A percentile compares a stretch with the other conserved stretches of the same genome.
phyloP scores from a whole-genome alignment of 1,284 basidiomycete species.

The Vanrija sp. region DNA sequence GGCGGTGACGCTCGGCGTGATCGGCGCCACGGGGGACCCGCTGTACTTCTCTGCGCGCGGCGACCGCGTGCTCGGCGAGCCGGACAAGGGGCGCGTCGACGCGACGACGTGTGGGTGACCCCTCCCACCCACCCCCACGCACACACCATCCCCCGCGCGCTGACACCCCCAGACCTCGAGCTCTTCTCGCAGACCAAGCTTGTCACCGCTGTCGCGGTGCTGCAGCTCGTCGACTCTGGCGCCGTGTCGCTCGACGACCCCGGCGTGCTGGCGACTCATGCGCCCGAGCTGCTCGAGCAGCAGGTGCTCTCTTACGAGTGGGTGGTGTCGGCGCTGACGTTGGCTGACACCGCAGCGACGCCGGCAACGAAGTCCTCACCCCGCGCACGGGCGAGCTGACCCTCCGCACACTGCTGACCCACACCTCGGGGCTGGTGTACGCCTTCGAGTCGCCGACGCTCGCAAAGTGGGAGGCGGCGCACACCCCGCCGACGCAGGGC shows the following conservation, averaged over 20 bases:
- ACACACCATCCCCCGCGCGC: too few species aligned
- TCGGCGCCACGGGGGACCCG: constrained; percentile 22
- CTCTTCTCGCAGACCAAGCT: constrained; percentile 39
- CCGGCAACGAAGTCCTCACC: constrained; percentile 21
- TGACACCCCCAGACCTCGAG: constrained; percentile 18
- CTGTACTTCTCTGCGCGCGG: constrained; percentile 22
- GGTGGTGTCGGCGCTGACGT: constrained; percentile 6
- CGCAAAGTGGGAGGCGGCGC: not conserved
- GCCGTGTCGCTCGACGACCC: constrained; percentile 28
- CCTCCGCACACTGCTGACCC: constrained; percentile 34
- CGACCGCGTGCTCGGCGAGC: constrained; percentile 23
- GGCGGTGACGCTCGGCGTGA: constrained; percentile 26
- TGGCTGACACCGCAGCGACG: constrained; percentile 25
- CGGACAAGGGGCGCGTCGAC: constrained; percentile 9
- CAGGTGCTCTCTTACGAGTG: constrained; percentile 19
- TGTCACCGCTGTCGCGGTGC: constrained; percentile 31
- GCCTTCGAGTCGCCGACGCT: constrained; percentile 5
- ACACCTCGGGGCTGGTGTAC: constrained; percentile 22
- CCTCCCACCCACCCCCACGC: too few species aligned
- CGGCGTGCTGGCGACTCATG: constrained; percentile 23
- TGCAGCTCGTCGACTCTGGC: constrained; percentile 36
- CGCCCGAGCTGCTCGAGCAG: constrained; percentile 32
- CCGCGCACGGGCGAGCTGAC: constrained; percentile 30
- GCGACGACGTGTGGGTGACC: constrained; percentile 2
- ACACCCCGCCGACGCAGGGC: not conserved